Conservation (phyloP, 2,329 filamentous ascomycete genomes). For the Davidsoniella virescens region DNA sequence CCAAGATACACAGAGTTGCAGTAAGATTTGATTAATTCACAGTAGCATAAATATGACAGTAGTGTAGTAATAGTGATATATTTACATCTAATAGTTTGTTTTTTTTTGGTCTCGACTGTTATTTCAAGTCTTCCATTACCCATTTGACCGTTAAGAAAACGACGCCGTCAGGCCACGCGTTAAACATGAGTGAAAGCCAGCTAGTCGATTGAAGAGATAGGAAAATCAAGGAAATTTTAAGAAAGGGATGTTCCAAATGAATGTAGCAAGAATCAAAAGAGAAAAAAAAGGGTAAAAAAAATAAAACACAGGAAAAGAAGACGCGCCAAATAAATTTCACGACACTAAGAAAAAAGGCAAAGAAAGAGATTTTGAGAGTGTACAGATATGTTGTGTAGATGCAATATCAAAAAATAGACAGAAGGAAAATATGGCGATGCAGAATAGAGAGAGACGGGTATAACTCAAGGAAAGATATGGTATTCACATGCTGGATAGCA, state of each 20-base stretch:
- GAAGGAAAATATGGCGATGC: neutral
- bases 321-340: neutral
- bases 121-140: too few species aligned
- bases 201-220: neutral
- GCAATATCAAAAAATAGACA: neutral
- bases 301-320: neutral
- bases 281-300: neutral
- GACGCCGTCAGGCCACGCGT: too few species aligned
- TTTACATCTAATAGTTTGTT: too few species aligned
- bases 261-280: neutral
- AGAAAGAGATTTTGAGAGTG: neutral
- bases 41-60: too few species aligned
- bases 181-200: neutral
- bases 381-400: neutral
- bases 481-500: neutral
- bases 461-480: neutral
- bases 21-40: too few species aligned
- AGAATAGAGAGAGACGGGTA: neutral
- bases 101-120: too few species aligned
- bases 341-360: neutral
- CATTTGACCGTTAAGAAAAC: too few species aligned
- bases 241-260: too few species aligned
- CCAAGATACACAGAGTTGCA: too few species aligned
- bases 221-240: neutral
- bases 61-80: too few species aligned